Base-by-base conservation (phyloP, 768 basidiomycete species). In the Sutorius australiensis region DNA sequence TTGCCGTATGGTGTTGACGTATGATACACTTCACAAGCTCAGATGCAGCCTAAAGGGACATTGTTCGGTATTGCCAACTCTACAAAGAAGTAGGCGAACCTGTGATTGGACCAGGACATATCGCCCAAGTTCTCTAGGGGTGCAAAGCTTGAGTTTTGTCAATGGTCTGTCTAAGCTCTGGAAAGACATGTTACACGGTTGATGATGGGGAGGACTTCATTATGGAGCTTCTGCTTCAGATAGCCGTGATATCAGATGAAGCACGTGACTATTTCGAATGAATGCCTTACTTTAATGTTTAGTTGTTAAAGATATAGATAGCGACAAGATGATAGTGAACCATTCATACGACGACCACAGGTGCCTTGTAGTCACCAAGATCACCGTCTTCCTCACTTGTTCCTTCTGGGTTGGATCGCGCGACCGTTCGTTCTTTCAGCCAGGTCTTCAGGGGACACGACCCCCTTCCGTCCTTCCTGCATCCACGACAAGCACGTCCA, bases 401-500 rank as follows among this genome's bases (percentile, higher is more conserved):
- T 9, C 34, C 45, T 31, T 66, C 61, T n/a, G 57, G 31, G 36
- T 59, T 52, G 28, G 60, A 63, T 13, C 53, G 61, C 39, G 56
- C 55, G 16, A 30, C 17, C 4, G 54, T 57, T 32, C 55, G 66
- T 46, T 68, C 65, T 56, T 59, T 67, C 21, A 73, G 42, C 68
- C 71, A 76, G 28, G 48, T 56, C 65, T 72, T 76, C 51, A 75
- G 50, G n/a, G 67, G 64, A 53, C 74, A 75, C 0, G 57, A 6
- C 3, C 66, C 68, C 34, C 52, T 66, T 61, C 59, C 69, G 34
- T 55, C 69, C 59, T 59, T 73, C 56, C 72, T 82, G 62, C 83
- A 85, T 1, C 80, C 81, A 49, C 73, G 75, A 55, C 83, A 84
- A 3, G 64, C 54, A 32, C 81, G 66, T 3, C 83, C 82, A 57